These are phyloP conservation scores for Daldinia vernicosa DNA, from an alignment of 495 filamentous ascomycete genomes.

Conservation along the genomic window DNA sequence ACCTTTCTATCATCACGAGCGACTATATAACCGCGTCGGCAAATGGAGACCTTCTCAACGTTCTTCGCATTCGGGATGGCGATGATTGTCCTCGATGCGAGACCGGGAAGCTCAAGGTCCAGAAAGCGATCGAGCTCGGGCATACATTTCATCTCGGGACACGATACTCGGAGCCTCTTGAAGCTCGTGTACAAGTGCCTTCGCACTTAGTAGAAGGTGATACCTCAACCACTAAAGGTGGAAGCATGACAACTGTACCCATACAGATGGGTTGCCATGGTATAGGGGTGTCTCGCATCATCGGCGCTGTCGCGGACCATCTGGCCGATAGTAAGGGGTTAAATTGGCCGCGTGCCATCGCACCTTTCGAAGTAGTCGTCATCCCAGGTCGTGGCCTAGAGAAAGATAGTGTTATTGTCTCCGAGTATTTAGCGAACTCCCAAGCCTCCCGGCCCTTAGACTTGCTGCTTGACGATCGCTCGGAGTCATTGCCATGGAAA, in stretches of 20 bases:
- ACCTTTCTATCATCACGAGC: conserved; percentile 39
- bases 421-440: conserved; percentile 59
- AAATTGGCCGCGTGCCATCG: conserved; percentile 87
- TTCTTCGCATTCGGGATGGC: conserved; percentile 70
- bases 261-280: conserved; percentile 97
- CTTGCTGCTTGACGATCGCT: conserved; percentile 78
- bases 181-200: conserved; percentile 53
- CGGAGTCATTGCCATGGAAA: conserved; percentile 78
- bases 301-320: conserved; percentile 81
- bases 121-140: conserved; percentile 84
- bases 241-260: conserved; percentile 48
- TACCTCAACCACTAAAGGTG: conserved; percentile 15
- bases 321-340: conserved; percentile 78
- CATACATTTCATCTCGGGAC: conserved; percentile 96
- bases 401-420: conserved; percentile 64
- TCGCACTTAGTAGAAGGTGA: conserved; percentile 23
- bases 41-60: conserved; percentile 54
- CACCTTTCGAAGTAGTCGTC: conserved; percentile 84
- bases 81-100: conserved; percentile 78
- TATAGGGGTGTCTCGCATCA: conserved; percentile 90
- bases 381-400: conserved; percentile 63
- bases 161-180: conserved; percentile 80
- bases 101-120: conserved; percentile 68
- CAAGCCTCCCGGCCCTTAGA: conserved; percentile 51
- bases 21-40: conserved; percentile 31